These are phyloP conservation scores for Didymella arachidicola DNA, from an alignment of 2,329 filamentous ascomycete species.

Conservation along the genomic window DNA sequence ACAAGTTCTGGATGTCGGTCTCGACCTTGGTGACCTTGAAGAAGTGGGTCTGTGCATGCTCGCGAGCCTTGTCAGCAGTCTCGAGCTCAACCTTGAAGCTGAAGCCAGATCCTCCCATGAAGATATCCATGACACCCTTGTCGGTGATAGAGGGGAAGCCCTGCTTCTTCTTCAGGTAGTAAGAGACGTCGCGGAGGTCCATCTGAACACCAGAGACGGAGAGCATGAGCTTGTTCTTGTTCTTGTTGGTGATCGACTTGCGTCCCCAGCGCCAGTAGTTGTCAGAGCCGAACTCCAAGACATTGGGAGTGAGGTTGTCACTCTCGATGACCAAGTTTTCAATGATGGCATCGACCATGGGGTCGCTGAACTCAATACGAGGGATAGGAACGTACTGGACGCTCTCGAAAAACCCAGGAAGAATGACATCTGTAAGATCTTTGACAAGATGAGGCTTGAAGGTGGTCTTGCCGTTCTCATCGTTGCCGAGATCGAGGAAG, in stretches of 20 bases:
- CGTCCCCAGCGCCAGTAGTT: slow-evolving; percentile 96
- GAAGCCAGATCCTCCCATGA: slow-evolving; percentile 85
- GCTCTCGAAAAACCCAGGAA: slow-evolving; percentile 83
- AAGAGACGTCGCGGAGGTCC: slow-evolving; percentile 80
- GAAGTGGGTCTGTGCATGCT: slow-evolving; percentile 77
- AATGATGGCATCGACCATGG: slow-evolving; percentile 82
- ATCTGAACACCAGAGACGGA: slow-evolving; percentile 90
- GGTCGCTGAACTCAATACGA: slow-evolving; percentile 90
- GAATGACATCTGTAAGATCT: slow-evolving; percentile 84
- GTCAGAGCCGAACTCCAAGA: slow-evolving; percentile 85
- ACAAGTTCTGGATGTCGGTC: slow-evolving; percentile 80
- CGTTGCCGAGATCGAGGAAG: slow-evolving; percentile 88
- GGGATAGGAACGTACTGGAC: slow-evolving; percentile 91
- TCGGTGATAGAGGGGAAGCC: slow-evolving; percentile 91
- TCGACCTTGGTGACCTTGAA: slow-evolving; percentile 93
- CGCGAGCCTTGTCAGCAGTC: slow-evolving; percentile 69
- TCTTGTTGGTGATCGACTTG: slow-evolving; percentile 82
- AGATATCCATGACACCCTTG: slow-evolving; percentile 85
- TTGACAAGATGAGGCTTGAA: slow-evolving; percentile 96
- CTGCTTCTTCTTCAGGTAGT: slow-evolving; percentile 93
- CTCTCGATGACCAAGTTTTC: slow-evolving; percentile 96
- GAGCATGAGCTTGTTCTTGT: slow-evolving; percentile 84
- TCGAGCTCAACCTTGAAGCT: slow-evolving; percentile 91
- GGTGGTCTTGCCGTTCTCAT: slow-evolving; percentile 79
- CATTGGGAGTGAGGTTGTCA: slow-evolving; percentile 95